Evolutionary conservation across 352 stramenopile genomes (phyloP).

Genomic region (Globisporangium viniferum): DNA sequence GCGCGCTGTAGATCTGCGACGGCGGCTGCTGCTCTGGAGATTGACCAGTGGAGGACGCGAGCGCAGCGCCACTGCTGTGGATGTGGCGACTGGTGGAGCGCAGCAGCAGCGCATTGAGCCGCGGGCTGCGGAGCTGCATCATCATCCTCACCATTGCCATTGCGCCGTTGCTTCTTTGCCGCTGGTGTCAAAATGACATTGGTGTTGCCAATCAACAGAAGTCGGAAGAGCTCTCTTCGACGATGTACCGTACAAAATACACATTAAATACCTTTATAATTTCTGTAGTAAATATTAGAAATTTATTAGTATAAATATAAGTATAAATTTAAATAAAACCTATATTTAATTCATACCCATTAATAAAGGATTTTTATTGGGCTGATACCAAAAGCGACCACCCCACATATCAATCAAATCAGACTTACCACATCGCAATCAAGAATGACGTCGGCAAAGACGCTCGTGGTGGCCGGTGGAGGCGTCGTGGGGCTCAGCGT

Average conservation of each 20-base stretch:
- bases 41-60: not conserved
- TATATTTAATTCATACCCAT: not conserved
- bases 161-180: not conserved
- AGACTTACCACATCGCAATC: not conserved
- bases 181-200: not conserved
- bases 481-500: conserved; percentile 79
- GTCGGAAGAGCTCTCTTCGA: not conserved
- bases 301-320: not conserved
- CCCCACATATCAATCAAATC: not conserved
- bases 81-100: not conserved
- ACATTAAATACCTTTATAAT: not conserved
- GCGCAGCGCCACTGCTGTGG: not conserved
- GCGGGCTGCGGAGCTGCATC: not conserved
- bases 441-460: conserved; percentile 27
- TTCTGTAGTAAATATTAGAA: too few species aligned
- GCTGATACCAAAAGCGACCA: not conserved
- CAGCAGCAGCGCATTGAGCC: not conserved
- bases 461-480: conserved; percentile 63
- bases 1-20: conserved; percentile 29
- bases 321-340: not conserved
- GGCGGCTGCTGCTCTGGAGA: conserved; percentile 12
- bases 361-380: not conserved
- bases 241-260: not conserved
- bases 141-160: not conserved
- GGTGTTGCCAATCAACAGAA: not conserved